Percentiles rank a stretch among this genome's conserved stretches.
phyloP scores from a whole-genome alignment of 2,329 filamentous ascomycete genomes.

The Penicillium sclerotigenum region DNA sequence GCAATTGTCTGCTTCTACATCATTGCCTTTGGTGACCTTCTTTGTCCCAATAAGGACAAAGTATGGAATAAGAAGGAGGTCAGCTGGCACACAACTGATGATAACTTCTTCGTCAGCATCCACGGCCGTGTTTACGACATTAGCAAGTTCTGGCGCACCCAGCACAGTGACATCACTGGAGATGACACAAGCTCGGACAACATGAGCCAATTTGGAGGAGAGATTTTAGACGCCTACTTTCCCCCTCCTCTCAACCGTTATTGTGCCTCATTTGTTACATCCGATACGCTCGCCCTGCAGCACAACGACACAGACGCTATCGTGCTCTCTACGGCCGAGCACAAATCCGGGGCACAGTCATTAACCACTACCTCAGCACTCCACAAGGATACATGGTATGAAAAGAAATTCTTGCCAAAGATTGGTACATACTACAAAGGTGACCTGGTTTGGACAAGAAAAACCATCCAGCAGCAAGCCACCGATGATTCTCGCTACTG shows the following conservation, averaged over 20 bases:
- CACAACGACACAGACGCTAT: conserved; percentile 66
- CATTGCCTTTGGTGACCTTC: conserved; percentile 73
- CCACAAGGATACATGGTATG: conserved; percentile 71
- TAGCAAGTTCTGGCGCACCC: conserved; percentile 75
- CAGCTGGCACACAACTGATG: conserved; percentile 62
- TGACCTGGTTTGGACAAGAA: conserved; percentile 68
- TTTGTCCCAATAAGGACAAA: conserved; percentile 91
- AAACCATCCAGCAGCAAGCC: conserved; percentile 63
- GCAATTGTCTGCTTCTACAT: conserved; percentile 87
- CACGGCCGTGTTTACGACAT: conserved; percentile 90
- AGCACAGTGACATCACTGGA: conserved; percentile 70
- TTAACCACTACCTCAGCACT: conserved; percentile 58
- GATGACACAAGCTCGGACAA: conserved; percentile 57
- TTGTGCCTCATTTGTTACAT: conserved; percentile 69
- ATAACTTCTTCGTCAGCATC: conserved; percentile 83
- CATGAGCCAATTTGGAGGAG: conserved; percentile 77
- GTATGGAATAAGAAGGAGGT: conserved; percentile 76
- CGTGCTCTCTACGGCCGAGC: conserved; percentile 55
- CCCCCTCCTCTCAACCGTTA: conserved; percentile 69
- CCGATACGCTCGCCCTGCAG: conserved; percentile 47
- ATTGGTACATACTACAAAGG: conserved; percentile 88
- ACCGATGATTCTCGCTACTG: conserved; percentile 67
- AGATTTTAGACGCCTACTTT: conserved; percentile 82
- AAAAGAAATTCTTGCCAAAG: conserved; percentile 65
- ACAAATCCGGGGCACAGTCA: conserved; percentile 66